Percentiles rank a stretch among this genome's conserved stretches.
Conservation (phyloP, 805 yeast species). For the Kazachstania kunashirensis region DNA sequence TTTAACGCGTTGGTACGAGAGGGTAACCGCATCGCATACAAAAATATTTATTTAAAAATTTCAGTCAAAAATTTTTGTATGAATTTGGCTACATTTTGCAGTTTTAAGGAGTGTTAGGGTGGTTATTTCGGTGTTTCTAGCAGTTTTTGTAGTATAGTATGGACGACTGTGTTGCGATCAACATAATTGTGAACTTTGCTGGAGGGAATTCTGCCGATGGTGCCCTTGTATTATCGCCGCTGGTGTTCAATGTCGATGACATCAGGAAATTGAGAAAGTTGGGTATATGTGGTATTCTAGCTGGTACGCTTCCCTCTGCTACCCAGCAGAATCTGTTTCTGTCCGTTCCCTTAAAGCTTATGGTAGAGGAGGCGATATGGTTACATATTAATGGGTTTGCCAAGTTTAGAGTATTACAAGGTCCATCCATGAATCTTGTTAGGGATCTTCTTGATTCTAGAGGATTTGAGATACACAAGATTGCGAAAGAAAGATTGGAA, state of each 20-base stretch:
- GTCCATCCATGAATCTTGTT: conserved; percentile 18
- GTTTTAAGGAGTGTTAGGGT: too few relatives aligned
- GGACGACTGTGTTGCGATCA: background rate
- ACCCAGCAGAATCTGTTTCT: conserved; percentile 89
- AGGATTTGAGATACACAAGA: conserved; percentile 1
- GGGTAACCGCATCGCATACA: too few relatives aligned
- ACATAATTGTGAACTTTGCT: background rate
- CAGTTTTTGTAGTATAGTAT: too few relatives aligned
- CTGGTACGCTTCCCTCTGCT: conserved; percentile 80
- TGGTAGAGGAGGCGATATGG: conserved; percentile 66
- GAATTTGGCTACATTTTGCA: too few relatives aligned
- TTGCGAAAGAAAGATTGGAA: conserved; percentile 4
- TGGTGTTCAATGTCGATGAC: conserved; percentile 50
- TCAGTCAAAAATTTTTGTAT: too few relatives aligned
- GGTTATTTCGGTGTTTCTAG: too few relatives aligned
- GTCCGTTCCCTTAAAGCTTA: conserved; percentile 70
- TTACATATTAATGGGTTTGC: conserved; percentile 39
- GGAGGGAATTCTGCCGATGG: background rate
- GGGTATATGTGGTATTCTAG: conserved; percentile 66
- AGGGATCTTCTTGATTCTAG: background rate
- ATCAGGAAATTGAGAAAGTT: conserved; percentile 46
- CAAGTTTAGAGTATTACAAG: conserved; percentile 35
- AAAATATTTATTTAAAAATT: too few relatives aligned
- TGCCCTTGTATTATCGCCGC: conserved; percentile 28
- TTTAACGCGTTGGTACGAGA: too few relatives aligned